Base-by-base conservation (phyloP, 1,284 basidiomycete species). In the Stygiomarasmius scandens region DNA sequence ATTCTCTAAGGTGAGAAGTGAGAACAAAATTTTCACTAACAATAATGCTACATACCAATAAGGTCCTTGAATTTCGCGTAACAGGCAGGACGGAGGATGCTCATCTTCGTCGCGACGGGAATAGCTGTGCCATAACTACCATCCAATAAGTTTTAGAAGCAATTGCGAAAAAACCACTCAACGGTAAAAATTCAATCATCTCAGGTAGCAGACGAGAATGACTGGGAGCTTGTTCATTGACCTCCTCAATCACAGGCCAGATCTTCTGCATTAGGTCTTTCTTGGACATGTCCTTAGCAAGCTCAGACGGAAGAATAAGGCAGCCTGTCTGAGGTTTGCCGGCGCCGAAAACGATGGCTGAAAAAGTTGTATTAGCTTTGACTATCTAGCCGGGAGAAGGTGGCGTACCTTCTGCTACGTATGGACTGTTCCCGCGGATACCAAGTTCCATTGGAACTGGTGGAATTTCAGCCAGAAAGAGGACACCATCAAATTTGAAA, bases 271-370 rank as follows among this genome's bases (percentile, higher is more conserved):
- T 67, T 19, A 78, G 68, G 55, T 79, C 72, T 44, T 72, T 67
- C 20, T 69, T 66, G 10, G 74, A 67, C 45, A 76, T 67, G 38
- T 73, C 71, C 29, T 73, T 75, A 1, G 72, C 77, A 0, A 73
- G 63, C 12, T 80, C 79, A 0, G 83, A 79, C 0, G 82, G 82
- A n/a, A 85, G 72, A 55, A 87, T 77, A 11, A 87, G 70, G 3
- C 76, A 80, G 3, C 85, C 86, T 5, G 78, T 73, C 58, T 83
- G 81, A 3, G 82, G 76, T 44, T 78, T 71, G 5, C 74, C 80
- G 19, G 79, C 74, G 6, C 86, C 86, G 51, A 87, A 87, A 48
- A 88, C 78, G 61, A 87, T 77, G 24, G 80, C 83, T 60, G 80
- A 77, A 0, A 20, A 32, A 14, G 12, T 16, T 14, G 19, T 5